A percentile compares a stretch with the other conserved stretches of the same genome.
phyloP scores from a whole-genome alignment of 208 protist species.

The Polymyxa betae region DNA sequence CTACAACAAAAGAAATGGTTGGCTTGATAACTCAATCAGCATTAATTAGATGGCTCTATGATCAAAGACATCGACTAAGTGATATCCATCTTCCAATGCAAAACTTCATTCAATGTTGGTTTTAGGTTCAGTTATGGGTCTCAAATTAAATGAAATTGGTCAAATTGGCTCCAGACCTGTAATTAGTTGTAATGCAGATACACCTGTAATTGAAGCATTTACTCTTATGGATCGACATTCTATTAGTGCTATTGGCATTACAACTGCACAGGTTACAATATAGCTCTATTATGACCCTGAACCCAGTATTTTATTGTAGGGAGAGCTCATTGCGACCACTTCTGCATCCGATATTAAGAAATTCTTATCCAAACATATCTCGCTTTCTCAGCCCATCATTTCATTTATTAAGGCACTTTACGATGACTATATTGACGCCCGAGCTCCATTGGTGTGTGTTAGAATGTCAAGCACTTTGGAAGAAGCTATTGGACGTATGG shows the following conservation, averaged over 20 bases:
- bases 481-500: constrained; percentile 16
- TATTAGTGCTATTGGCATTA: constrained; percentile 35
- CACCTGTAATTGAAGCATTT: constrained; percentile 28
- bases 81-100: not conserved
- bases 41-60: not conserved
- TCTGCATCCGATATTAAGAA: constrained; percentile 30
- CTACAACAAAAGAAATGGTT: constrained; percentile 13
- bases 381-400: not conserved
- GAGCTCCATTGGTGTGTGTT: constrained; percentile 12
- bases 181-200: not conserved
- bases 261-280: not conserved
- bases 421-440: not conserved
- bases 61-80: not conserved
- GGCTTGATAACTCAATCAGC: constrained; percentile 35
- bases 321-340: not conserved
- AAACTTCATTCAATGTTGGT: not conserved
- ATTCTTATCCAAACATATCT: not conserved
- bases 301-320: not conserved
- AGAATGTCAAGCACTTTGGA: not conserved
- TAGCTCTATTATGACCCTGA: not conserved
- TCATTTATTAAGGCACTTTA: constrained; percentile 17
- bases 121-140: not conserved
- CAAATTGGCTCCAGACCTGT: not conserved
- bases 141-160: not conserved
- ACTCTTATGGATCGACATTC: not conserved